Evolutionary conservation across 2,329 filamentous ascomycete genomes (phyloP), one percentile per base, ranked within the genome.

Genomic region (Epichloe elymi): DNA sequence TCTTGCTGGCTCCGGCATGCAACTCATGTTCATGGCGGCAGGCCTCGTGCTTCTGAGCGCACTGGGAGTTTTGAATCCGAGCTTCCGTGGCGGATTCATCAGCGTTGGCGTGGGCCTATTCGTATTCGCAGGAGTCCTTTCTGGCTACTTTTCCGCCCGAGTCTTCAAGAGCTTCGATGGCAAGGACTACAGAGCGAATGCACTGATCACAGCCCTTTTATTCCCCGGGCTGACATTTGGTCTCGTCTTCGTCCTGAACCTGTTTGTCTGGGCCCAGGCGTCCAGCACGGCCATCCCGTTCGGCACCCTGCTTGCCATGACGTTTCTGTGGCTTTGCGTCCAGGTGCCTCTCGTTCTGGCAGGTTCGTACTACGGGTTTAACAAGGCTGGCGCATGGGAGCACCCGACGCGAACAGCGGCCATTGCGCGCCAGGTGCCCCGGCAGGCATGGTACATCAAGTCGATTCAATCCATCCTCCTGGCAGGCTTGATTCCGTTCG

Each of bases 181-280:
- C 19, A 72, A 78, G 46, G 77, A 83, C 56, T 89, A 85, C 78
- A 75, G 78, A 43, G 82, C 82, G 64, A 95, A 95, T 61, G 85
- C 85, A 2, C 61, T 91, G 30, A 74, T 86, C 61, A 94, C 88
- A 3, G 86, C 86, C 0, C 71, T 83, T 10, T 74, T 94, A 3
- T 86, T 94, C 62, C 88, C 88, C 0, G 88, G 88, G 1, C 74
- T 93, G 5, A 70, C 86, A 1, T 94, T 94, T 62, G 72, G 75
- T 8, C 74, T 86, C 33, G 70, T 90, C 37, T 88, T 94, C 67
- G 75, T 91, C 47, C 75, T 94, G 53, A 94, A 95, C 64, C 74
- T 94, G 10, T 94, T 94, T 63, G 86, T 93, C 53, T 95, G 88
- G 88, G 83, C 87, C 1, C 87, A 94, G 67, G 86, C 88, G 0